Conservation (phyloP, 345 rosid species). For the Rubroshorea leprosula region DNA sequence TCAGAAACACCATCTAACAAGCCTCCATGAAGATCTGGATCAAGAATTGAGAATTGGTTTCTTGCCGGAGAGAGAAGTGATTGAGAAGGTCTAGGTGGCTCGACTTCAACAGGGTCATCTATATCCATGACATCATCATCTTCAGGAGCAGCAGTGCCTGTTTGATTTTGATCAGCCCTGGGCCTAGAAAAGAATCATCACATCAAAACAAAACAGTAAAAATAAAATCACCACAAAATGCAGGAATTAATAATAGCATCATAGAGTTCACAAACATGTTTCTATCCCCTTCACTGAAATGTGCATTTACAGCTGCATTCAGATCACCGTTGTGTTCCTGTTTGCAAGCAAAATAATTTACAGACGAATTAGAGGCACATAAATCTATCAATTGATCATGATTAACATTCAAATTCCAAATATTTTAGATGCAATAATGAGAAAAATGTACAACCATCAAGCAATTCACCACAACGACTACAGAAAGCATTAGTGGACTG, state of each 20-base stretch:
- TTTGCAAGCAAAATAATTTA: constrained; percentile 15
- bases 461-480: neutral
- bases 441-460: neutral
- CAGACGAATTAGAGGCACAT: constrained; percentile 15
- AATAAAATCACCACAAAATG: neutral
- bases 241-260: constrained; percentile 4
- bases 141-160: constrained; percentile 32
- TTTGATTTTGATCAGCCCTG: constrained; percentile 32
- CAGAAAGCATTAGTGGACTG: neutral
- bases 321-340: constrained; percentile 93
- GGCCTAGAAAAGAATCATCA: constrained; percentile 12
- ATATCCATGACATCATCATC: constrained; percentile 76
- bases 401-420: constrained; percentile 1
- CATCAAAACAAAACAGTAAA: neutral
- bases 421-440: neutral
- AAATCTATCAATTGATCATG: neutral
- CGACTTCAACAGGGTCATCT: constrained; percentile 59
- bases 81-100: constrained; percentile 28
- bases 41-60: constrained; percentile 40
- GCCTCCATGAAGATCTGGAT: constrained; percentile 41
- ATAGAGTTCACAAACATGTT: constrained; percentile 33
- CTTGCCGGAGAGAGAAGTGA: constrained; percentile 37
- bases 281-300: constrained; percentile 81
- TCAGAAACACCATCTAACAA: constrained; percentile 39
- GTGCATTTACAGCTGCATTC: constrained; percentile 89